Base-by-base conservation (phyloP, 2,329 filamentous ascomycete species). In the Harringtonia aguacate region DNA sequence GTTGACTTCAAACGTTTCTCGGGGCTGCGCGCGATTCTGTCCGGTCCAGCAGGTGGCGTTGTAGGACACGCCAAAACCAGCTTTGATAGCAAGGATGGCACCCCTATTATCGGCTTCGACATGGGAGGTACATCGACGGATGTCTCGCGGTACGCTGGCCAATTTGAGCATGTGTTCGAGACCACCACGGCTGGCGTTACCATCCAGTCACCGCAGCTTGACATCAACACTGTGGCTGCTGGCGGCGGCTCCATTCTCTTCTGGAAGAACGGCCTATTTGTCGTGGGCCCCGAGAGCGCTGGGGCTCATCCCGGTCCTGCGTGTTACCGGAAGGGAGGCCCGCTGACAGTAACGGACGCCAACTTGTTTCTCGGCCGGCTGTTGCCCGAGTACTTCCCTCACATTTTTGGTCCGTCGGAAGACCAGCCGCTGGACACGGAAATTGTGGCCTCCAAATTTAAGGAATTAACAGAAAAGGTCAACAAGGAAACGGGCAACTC, bases 41-140 rank as follows among this genome's bases (percentile, higher is more conserved):
- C 86, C 1, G 89, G 89, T 0, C 89, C 89, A 2, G 89, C 89
- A n/a, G 89, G 88, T 27, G 89, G 89, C 34, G 89, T 95, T 0
- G 88, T 95, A 0, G 89, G 89, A 4, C 95, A 95, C 60, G 88
- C 89, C 17, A 78, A 90, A 18, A 95, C 90, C 0, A 92, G 84
- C 1, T 95, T 90, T 59, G 89, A 95, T 52, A 73, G 81, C 0
- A 70, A 83, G 41, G 92, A 86, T 4, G 85, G 80, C 57, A 86
- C 77, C 1, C 87, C 88, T 0, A 84, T 95, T 4, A 95, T 95
- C 55, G 89, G 89, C 0, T 95, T 95, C 56, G 89, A 95, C 53
- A 95, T 95, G 89, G 87, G 87, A 31, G 89, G 89, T 12, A 95
- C 89, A 0, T 89, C 82, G 46, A 95, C 89, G 1, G 89, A 95